Percentiles rank a stretch among this genome's conserved stretches.
These are phyloP conservation scores for Pseudogymnoascus sp. DNA, from an alignment of 2,329 filamentous ascomycete species.

Conservation along the genomic window DNA sequence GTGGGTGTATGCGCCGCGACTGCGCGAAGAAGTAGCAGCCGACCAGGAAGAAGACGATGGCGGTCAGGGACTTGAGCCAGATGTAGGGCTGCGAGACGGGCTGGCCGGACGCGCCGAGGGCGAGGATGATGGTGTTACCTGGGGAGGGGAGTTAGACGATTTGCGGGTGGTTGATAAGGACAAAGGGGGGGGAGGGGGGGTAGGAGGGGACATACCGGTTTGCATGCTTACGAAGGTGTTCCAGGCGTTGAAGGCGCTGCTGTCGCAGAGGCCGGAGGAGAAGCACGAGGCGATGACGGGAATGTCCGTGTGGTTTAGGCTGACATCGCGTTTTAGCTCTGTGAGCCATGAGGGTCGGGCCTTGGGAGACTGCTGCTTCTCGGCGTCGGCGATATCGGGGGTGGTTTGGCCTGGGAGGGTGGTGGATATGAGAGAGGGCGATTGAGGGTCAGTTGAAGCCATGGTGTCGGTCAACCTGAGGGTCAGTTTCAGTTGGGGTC, in stretches of 20 bases:
- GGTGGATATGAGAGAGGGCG: slow-evolving; percentile 26
- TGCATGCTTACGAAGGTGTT: slow-evolving; percentile 46
- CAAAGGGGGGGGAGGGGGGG: not conserved
- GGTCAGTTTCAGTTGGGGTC: not conserved
- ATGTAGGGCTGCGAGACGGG: slow-evolving; percentile 43
- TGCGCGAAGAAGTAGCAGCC: slow-evolving; percentile 44
- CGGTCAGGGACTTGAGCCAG: slow-evolving; percentile 47
- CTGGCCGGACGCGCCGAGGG: slow-evolving; percentile 48
- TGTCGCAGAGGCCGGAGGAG: slow-evolving; percentile 41
- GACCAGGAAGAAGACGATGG: slow-evolving; percentile 45
- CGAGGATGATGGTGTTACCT: slow-evolving; percentile 58
- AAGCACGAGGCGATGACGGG: slow-evolving; percentile 38
- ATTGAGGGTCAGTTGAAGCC: not conserved
- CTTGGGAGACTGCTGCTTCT: slow-evolving; percentile 4
- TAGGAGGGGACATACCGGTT: slow-evolving; percentile 31
- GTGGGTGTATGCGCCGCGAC: slow-evolving; percentile 30
- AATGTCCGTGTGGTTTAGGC: slow-evolving; percentile 27
- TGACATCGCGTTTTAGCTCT: slow-evolving; percentile 25
- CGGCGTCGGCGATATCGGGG: slow-evolving; percentile 22
- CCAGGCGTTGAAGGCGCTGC: slow-evolving; percentile 41
- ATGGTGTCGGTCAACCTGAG: not conserved
- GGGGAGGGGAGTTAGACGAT: slow-evolving; percentile 10
- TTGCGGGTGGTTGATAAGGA: not conserved
- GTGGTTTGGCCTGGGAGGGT: slow-evolving; percentile 35
- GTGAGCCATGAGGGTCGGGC: not conserved